phyloP scores from a whole-genome alignment of 163 green algal species.

The Smithsoniella earleae region DNA sequence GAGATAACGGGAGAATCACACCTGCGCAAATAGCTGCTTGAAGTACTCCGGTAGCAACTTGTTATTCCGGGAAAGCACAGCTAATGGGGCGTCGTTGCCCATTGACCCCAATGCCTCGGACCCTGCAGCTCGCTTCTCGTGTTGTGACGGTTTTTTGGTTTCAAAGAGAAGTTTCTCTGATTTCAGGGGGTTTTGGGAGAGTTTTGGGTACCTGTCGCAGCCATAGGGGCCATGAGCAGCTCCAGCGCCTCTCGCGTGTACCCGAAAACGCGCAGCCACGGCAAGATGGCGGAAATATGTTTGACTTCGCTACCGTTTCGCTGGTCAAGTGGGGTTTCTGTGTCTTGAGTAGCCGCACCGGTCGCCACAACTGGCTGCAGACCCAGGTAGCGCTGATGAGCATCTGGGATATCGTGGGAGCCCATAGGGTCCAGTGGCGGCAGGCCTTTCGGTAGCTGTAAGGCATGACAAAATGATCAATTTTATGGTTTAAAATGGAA shows the following conservation, averaged over 20 bases:
- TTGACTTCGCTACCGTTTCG: neutral
- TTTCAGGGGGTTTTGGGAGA: too few species aligned
- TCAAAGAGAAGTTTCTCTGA: too few species aligned
- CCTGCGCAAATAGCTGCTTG: conserved; percentile 95
- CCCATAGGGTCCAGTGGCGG: neutral
- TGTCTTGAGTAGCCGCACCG: conserved; percentile 56
- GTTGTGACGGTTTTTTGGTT: too few species aligned
- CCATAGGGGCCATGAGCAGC: conserved; percentile 86
- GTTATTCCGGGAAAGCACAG: conserved; percentile 66
- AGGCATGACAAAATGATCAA: too few species aligned
- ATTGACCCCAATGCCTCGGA: conserved; percentile 87
- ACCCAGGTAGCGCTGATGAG: neutral
- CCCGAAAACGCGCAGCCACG: conserved; percentile 48
- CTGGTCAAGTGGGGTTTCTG: too few species aligned
- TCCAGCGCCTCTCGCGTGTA: conserved; percentile 89
- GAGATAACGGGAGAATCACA: conserved; percentile 31
- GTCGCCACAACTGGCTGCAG: conserved; percentile 27
- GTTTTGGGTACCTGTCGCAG: conserved; percentile 35
- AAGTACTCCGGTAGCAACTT: conserved; percentile 91
- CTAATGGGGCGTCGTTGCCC: conserved; percentile 89
- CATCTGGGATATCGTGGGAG: neutral
- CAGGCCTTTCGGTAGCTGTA: conserved; percentile 5
- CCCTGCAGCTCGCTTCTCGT: too few species aligned
- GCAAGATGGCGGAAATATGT: conserved; percentile 3
- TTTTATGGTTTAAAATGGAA: too few species aligned